phyloP scores from a whole-genome alignment of 2,329 filamentous ascomycete species.

The Trichoderma sp. region DNA sequence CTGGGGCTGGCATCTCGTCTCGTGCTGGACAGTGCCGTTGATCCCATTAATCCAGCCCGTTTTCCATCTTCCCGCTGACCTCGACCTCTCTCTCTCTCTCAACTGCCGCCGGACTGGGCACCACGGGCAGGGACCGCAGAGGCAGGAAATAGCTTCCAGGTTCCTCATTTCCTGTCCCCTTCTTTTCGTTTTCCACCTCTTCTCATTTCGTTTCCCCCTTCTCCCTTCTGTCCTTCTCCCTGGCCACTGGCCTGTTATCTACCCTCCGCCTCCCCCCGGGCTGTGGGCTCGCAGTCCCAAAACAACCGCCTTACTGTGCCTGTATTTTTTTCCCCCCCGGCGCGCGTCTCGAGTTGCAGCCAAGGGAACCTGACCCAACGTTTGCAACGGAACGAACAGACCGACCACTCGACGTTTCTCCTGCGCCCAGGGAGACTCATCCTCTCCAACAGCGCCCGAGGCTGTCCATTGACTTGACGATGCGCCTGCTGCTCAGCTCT shows the following conservation, averaged over 20 bases:
- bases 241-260: neutral
- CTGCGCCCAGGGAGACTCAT: neutral
- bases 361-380: neutral
- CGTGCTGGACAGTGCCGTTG: neutral
- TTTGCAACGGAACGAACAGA: neutral
- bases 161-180: conserved; percentile 19
- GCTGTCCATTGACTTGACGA: conserved; percentile 25
- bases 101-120: neutral
- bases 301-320: conserved; percentile 1
- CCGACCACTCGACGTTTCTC: neutral
- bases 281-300: conserved; percentile 18
- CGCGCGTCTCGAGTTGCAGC: conserved; percentile 9
- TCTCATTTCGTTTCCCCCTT: conserved; percentile 13
- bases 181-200: conserved; percentile 15
- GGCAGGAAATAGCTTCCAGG: conserved; percentile 16
- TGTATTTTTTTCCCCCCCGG: neutral
- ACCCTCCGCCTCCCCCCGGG: conserved; percentile 1
- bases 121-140: conserved; percentile 13
- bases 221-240: conserved; percentile 12
- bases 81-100: too few species aligned
- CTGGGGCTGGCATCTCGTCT: neutral
- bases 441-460: conserved; percentile 6
- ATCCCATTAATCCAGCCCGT: neutral
- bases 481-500: conserved; percentile 26
- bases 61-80: neutral